Conservation (phyloP, 2,329 filamentous ascomycete genomes). For the Huntiella bhutanensis region DNA sequence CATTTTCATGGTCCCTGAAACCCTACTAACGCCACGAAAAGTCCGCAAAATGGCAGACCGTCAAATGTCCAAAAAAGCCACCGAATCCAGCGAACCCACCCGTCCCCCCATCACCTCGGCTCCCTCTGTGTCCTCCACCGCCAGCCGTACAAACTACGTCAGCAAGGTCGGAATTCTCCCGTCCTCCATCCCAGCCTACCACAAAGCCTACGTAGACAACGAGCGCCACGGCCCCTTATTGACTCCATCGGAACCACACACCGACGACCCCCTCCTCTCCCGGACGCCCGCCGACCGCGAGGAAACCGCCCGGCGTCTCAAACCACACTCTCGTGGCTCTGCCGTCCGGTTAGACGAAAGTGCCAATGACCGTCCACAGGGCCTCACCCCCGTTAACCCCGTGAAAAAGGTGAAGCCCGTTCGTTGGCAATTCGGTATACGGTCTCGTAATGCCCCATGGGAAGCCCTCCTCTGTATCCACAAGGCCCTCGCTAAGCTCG, state of each 20-base stretch:
- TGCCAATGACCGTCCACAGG: conserved; percentile 34
- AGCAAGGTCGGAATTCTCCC: conserved; percentile 86
- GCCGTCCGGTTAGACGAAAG: conserved; percentile 49
- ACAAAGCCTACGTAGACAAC: conserved; percentile 75
- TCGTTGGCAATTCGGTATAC: conserved; percentile 95
- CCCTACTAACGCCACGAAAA: too few relatives aligned
- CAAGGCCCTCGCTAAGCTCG: conserved; percentile 71
- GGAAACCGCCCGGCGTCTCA: conserved; percentile 61
- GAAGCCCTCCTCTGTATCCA: conserved; percentile 93
- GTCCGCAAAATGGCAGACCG: too few relatives aligned
- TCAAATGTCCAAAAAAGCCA: too few relatives aligned
- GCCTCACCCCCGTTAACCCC: conserved; percentile 43
- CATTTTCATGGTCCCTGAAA: too few relatives aligned
- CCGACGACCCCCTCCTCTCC: conserved; percentile 29
- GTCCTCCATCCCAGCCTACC: conserved; percentile 76
- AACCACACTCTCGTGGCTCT: conserved; percentile 62
- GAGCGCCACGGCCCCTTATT: conserved; percentile 30
- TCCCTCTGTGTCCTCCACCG: conserved; percentile 32
- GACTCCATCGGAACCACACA: conserved; percentile 22
- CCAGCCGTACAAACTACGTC: conserved; percentile 35
- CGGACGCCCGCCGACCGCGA: conserved; percentile 58
- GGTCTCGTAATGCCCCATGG: conserved; percentile 80
- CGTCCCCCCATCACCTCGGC: conserved; percentile 36
- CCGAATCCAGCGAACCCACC: background rate
- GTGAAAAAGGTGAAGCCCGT: conserved; percentile 57